phyloP scores from a whole-genome alignment of 1,284 basidiomycete genomes.

The Ceratobasidium sp. region DNA sequence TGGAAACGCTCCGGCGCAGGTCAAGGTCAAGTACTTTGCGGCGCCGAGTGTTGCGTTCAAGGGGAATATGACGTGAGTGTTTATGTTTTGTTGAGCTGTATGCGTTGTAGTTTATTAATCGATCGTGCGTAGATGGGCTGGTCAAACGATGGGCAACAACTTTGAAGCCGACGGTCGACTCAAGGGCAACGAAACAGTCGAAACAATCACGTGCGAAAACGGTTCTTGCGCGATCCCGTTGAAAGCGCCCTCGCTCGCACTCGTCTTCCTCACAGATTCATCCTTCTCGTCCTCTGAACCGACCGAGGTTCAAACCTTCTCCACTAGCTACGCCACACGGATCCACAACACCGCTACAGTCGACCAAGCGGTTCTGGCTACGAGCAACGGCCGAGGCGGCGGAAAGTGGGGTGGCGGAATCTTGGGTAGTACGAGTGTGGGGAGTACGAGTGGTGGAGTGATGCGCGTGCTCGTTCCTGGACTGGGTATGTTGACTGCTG shows the following conservation, averaged over 20 bases:
- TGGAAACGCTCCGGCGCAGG: conserved; percentile 59
- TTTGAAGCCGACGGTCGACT: conserved; percentile 76
- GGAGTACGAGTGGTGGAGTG: conserved; percentile 9
- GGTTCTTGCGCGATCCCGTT: conserved; percentile 70
- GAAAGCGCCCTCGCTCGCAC: conserved; percentile 75
- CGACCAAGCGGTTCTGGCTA: conserved; percentile 55
- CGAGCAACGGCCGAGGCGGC: conserved; percentile 59
- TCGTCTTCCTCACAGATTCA: conserved; percentile 74
- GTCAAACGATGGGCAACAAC: conserved; percentile 72
- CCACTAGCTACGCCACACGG: conserved; percentile 69
- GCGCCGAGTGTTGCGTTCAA: conserved; percentile 72
- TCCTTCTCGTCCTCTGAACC: conserved; percentile 59
- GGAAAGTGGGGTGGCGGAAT: background rate
- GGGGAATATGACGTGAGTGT: conserved; percentile 73
- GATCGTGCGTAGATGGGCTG: conserved; percentile 50
- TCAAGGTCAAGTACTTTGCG: conserved; percentile 69
- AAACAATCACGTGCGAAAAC: conserved; percentile 67
- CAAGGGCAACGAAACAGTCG: conserved; percentile 65
- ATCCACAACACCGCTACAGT: conserved; percentile 53
- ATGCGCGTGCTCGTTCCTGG: background rate
- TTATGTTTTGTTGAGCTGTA: background rate
- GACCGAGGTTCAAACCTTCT: conserved; percentile 45
- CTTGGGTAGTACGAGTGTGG: conserved; percentile 39
- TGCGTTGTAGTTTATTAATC: conserved; percentile 52
- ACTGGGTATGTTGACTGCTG: conserved; percentile 15